Conservation (phyloP, 2,329 filamentous ascomycete species). For the Colletotrichum australisinense region DNA sequence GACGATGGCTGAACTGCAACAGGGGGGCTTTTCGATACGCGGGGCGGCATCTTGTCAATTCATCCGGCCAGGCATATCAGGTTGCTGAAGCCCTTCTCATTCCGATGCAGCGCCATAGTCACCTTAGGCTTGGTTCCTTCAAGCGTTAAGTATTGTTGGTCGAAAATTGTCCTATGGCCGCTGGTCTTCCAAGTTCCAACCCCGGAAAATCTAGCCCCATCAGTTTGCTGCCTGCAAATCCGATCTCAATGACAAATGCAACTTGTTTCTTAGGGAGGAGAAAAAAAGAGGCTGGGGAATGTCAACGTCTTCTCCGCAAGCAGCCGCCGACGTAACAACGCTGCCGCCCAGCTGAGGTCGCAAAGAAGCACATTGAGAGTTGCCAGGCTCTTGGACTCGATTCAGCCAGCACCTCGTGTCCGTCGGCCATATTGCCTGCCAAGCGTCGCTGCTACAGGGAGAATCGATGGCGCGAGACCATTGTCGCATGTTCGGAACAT, state of each 20-base stretch:
- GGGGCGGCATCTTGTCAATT: too few relatives aligned
- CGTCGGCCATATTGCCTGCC: neutral
- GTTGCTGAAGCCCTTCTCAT: neutral
- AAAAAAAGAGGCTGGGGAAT: neutral
- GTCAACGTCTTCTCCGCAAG: neutral
- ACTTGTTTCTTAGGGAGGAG: neutral
- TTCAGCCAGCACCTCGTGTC: neutral
- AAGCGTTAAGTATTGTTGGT: too few relatives aligned
- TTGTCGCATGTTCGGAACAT: neutral
- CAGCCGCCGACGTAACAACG: neutral
- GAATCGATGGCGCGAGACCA: neutral
- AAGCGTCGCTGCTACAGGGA: neutral
- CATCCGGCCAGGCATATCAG: neutral
- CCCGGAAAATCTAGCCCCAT: neutral
- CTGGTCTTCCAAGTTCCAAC: neutral
- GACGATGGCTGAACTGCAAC: neutral
- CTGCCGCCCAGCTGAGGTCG: neutral
- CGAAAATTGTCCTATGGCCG: neutral
- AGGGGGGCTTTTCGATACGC: neutral
- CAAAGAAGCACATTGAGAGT: neutral
- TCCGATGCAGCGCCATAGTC: too few relatives aligned
- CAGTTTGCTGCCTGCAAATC: neutral
- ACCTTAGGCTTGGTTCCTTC: too few relatives aligned
- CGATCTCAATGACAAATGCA: neutral
- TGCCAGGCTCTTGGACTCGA: neutral